Base-by-base conservation (phyloP, 2,329 filamentous ascomycete genomes). In the Beauveria pseudobassiana region DNA sequence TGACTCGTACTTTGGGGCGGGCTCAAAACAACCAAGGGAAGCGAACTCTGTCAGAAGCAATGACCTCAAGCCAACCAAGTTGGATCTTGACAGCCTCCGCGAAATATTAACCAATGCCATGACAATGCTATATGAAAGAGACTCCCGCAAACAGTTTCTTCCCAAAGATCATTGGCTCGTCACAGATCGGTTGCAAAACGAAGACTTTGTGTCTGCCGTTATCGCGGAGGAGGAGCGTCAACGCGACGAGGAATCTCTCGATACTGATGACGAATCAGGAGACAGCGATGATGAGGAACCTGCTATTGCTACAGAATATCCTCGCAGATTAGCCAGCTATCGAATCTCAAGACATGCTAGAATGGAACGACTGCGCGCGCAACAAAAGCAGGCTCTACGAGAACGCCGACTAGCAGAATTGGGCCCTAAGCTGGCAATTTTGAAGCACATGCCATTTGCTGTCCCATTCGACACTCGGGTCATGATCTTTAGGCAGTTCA, bases 401-500 rank as follows among this genome's bases (percentile, higher is more conserved):
- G 86, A 87, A 66, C 86, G 90, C 65, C 84, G 90, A 64, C 76
- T 96, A 26, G 90, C 93, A 53, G 83, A 88, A 16, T 86, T 96
- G 64, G 91, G 89, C 0, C 93, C 95, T 0, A 88, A 93, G 67
- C 79, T 97, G 10, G 93, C 97, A 70, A 90, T 99, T 5, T 76
- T 99, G 56, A 88, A 95, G 67, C 96, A 98, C 69, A 96, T 99
- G 87, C 95, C 95, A 0, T 99, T 98, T 72, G 90, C 93, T 66
- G 95, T 99, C 50, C 95, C 93, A 0, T 99, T 99, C 68, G 86
- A 90, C 43, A 95, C 90, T 0, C 82, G 95, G 52, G 95, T 99
- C 5, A 86, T 92, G 71, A 93, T 98, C 26, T 98, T 99, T 73
- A 86, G 93, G 34, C 87, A 96, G 69, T 98, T 98, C 68, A 90